Evolutionary conservation across 805 yeast species (phyloP), one percentile per base, ranked within the genome.

Genomic region (Hanseniaspora mollemarum): DNA sequence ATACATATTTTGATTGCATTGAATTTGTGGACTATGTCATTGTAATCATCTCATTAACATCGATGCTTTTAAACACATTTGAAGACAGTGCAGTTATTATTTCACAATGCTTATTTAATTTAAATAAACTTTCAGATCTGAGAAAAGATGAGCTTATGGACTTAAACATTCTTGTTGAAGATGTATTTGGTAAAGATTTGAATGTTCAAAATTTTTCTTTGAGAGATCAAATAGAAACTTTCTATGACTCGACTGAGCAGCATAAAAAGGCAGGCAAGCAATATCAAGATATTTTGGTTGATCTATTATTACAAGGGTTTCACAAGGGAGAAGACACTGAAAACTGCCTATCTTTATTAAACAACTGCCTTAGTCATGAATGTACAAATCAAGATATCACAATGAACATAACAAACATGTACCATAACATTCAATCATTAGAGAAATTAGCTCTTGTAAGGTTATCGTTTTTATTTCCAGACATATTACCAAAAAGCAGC

Each of bases 1-100:
- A 52, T 4, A 40, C 43, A 8, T 52, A 48, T 38, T 55, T 54
- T 21, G 36, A 35, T 8, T 54, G 48, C 36, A 19, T 46, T 12
- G 51, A 45, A 5, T 44, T 44, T 36, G 29, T 12, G 3, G 39
- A 36, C 15, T 26, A 35, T 21, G 35, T 44, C 1, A 26, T 44
- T 12, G 29, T 21, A 5, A 35, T 44, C 3, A 35, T 44, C 6
- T 25, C 49, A 2, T 36, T 37, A 12, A 24, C 36, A 18, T 19
- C 32, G 7, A 35, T 36, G 25, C 15, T 35, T 15, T 25, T 25
- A 4, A 44, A 44, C 18, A 36, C 16, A 10, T 26, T 44, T 7
- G 26, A 36, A 18, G 35, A 39, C 4, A 25, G 32, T 2, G 18
- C 28, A 31, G 22, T 12, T 4, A 13, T 24, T n/a, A 24, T 46